Evolutionary conservation across 768 basidiomycete genomes (phyloP).

Genomic region (Pisolithus marmoratus): DNA sequence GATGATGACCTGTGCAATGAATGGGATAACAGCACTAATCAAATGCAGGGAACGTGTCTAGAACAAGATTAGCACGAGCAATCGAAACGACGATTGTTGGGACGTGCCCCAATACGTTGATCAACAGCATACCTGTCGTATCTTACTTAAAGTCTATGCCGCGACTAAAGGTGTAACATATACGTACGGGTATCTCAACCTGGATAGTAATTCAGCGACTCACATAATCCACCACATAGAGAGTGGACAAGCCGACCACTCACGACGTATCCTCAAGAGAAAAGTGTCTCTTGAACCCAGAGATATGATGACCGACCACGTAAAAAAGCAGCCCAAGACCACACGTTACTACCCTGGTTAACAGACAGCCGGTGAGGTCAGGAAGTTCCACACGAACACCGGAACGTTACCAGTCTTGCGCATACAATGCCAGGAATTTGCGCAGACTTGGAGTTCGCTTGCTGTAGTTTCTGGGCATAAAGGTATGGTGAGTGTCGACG

Average conservation of each 20-base stretch:
- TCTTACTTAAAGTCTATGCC: not conserved
- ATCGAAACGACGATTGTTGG: not conserved
- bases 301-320: conserved; percentile 45
- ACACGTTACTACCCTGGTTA: conserved; percentile 54
- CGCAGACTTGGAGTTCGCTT: conserved; percentile 13
- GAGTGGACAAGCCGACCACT: conserved; percentile 20
- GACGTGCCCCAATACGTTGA: conserved; percentile 57
- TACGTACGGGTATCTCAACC: conserved; percentile 35
- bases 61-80: not conserved
- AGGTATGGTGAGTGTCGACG: not conserved
- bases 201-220: conserved; percentile 10
- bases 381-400: not conserved
- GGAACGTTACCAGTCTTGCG: conserved; percentile 63
- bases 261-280: conserved; percentile 72
- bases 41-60: conserved; percentile 38
- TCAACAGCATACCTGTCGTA: conserved; percentile 51
- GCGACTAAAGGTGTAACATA: not conserved
- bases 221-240: not conserved
- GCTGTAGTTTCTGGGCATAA: not conserved
- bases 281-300: conserved; percentile 74
- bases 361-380: not conserved
- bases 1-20: conserved; percentile 59
- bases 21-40: conserved; percentile 48
- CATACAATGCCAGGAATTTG: conserved; percentile 44
- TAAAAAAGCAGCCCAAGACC: conserved; percentile 49